These are phyloP conservation scores for Heritiera littoralis DNA, from an alignment of 345 rosid species.

Conservation along the genomic window DNA sequence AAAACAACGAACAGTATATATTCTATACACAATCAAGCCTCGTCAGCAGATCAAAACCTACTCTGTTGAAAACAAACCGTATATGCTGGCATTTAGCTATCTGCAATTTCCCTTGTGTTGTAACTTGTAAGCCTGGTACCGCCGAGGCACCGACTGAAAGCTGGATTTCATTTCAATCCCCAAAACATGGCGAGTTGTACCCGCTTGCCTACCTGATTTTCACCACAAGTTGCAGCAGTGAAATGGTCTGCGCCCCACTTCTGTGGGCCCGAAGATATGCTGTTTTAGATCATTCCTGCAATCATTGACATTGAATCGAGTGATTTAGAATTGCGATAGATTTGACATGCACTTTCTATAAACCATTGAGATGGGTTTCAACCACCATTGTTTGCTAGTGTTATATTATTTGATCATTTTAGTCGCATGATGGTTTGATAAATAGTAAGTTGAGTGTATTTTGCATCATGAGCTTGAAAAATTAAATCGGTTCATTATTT, in stretches of 20 bases:
- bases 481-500: neutral
- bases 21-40: neutral
- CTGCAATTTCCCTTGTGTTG: neutral
- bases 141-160: neutral
- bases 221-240: conserved; percentile 2
- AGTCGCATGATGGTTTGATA: neutral
- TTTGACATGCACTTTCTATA: too few species aligned
- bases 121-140: neutral
- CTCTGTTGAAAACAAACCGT: neutral
- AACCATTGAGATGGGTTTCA: too few species aligned
- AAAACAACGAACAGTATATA: neutral
- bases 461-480: neutral
- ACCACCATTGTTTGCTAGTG: too few species aligned
- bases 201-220: neutral
- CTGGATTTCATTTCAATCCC: neutral
- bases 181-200: neutral
- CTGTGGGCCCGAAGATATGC: neutral
- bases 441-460: neutral
- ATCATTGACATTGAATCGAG: too few species aligned
- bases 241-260: neutral
- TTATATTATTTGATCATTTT: neutral
- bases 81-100: neutral
- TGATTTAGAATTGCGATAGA: too few species aligned
- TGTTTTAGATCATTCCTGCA: neutral
- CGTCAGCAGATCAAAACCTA: conserved; percentile 14